Evolutionary conservation across 1,284 basidiomycete species (phyloP).

Genomic region (Apiotrichum brassicae): DNA sequence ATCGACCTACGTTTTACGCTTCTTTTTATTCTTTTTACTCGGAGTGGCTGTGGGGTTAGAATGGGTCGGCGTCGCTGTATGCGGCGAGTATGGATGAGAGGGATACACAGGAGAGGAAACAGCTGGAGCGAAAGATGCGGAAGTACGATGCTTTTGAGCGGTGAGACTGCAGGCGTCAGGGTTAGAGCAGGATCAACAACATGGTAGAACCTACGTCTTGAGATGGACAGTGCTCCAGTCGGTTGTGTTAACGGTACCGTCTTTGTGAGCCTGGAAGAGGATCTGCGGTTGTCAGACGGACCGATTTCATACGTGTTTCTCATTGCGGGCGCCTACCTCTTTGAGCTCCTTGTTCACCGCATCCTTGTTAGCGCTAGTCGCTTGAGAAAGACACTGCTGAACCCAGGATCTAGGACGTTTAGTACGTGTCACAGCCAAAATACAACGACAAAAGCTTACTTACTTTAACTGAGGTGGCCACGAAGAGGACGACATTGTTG

Average conservation of each 20-base stretch:
- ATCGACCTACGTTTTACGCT: slow-evolving; percentile 34
- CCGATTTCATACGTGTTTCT: no score
- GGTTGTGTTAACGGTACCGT: slow-evolving; percentile 41
- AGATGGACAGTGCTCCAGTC: slow-evolving; percentile 45
- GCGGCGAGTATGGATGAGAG: background rate
- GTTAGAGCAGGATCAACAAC: no score
- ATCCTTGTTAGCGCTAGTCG: slow-evolving; percentile 42
- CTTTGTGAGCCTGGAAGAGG: slow-evolving; percentile 43
- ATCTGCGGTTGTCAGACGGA: slow-evolving; percentile 26
- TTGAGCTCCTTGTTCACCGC: slow-evolving; percentile 46
- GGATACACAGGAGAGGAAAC: background rate
- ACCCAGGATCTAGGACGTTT: slow-evolving; percentile 48
- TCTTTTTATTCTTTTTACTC: slow-evolving; percentile 26
- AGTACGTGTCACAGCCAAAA: background rate
- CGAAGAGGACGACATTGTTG: slow-evolving; percentile 28
- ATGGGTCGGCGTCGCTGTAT: no score
- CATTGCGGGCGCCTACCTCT: slow-evolving; percentile 35
- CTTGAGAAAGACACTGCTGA: slow-evolving; percentile 40
- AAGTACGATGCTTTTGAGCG: slow-evolving; percentile 27
- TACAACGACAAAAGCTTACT: no score
- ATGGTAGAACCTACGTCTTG: slow-evolving; percentile 33
- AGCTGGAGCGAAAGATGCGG: background rate
- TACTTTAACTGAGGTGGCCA: slow-evolving; percentile 41
- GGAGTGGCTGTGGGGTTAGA: background rate
- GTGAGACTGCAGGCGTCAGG: slow-evolving; percentile 24